phyloP scores from a whole-genome alignment of 2,329 filamentous ascomycete genomes.

The Zymoseptoria tritici region DNA sequence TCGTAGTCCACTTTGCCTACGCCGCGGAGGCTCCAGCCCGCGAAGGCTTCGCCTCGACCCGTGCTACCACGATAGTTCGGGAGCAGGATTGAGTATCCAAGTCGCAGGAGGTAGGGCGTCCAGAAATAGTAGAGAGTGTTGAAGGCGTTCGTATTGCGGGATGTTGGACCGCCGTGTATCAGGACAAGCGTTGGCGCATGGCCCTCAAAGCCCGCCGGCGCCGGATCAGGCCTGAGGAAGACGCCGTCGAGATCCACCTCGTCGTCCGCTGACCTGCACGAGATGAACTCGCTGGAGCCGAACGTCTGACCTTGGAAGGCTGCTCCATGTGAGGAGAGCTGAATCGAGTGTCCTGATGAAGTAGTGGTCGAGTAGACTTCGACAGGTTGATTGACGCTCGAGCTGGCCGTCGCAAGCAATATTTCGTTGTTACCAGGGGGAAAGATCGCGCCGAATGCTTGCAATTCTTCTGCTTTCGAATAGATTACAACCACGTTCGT shows the following conservation, averaged over 20 bases:
- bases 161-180: conserved; percentile 33
- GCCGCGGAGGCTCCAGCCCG: conserved; percentile 24
- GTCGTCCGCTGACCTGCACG: conserved; percentile 24
- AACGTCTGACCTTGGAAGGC: conserved; percentile 14
- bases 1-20: conserved; percentile 32
- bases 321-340: conserved; percentile 20
- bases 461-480: conserved; percentile 5
- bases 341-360: conserved; percentile 10
- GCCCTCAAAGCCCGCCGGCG: conserved; percentile 2
- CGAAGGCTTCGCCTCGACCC: conserved; percentile 30
- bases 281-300: conserved; percentile 19
- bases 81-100: conserved; percentile 34
- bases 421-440: conserved; percentile 16
- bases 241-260: conserved; percentile 26
- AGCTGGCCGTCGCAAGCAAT: conserved; percentile 23
- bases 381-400: conserved; percentile 22
- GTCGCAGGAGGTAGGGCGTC: conserved; percentile 28
- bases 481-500: background rate
- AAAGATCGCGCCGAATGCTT: conserved; percentile 15
- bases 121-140: conserved; percentile 24
- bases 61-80: conserved; percentile 35
- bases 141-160: conserved; percentile 26
- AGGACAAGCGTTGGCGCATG: conserved; percentile 30
- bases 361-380: conserved; percentile 28
- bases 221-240: conserved; percentile 20